A percentile compares a stretch with the other conserved stretches of the same genome.
Evolutionary conservation across 1,139 yeast species (phyloP).

Genomic region (Saccharomyces hybrid): DNA sequence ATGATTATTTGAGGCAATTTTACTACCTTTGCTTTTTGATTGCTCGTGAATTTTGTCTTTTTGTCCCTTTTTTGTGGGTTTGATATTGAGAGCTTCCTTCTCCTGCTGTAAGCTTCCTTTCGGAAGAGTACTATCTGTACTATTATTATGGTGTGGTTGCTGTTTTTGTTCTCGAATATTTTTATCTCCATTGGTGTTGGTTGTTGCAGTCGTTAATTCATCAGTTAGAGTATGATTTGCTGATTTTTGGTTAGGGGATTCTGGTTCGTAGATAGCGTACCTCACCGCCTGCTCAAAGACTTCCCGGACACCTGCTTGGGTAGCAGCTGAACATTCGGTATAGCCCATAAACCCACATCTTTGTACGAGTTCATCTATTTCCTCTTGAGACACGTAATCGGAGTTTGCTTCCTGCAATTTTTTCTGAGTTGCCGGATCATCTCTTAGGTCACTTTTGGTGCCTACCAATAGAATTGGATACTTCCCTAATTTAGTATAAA

Average conservation of each 20-base stretch:
- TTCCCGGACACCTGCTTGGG: slow-evolving; percentile 77
- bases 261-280: slow-evolving; percentile 56
- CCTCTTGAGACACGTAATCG: slow-evolving; percentile 53
- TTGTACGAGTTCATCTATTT: slow-evolving; percentile 61
- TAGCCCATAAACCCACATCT: slow-evolving; percentile 69
- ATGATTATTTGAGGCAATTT: not conserved
- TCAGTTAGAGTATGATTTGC: slow-evolving; percentile 9
- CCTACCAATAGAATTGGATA: slow-evolving; percentile 75
- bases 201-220: slow-evolving; percentile 4
- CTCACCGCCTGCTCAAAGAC: slow-evolving; percentile 77
- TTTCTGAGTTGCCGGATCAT: slow-evolving; percentile 68
- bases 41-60: not conserved
- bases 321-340: slow-evolving; percentile 89
- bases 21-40: not conserved
- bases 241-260: slow-evolving; percentile 3
- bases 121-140: not conserved
- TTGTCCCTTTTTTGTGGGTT: not conserved
- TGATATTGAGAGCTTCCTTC: not conserved
- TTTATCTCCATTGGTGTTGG: not conserved
- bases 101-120: not conserved
- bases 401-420: slow-evolving; percentile 56
- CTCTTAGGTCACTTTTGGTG: slow-evolving; percentile 78
- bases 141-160: not conserved
- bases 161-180: not conserved
- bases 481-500: slow-evolving; percentile 20